A percentile compares a stretch with the other conserved stretches of the same genome.
Conservation (phyloP, 1,284 basidiomycete species). For the Ceratobasidium sp. region DNA sequence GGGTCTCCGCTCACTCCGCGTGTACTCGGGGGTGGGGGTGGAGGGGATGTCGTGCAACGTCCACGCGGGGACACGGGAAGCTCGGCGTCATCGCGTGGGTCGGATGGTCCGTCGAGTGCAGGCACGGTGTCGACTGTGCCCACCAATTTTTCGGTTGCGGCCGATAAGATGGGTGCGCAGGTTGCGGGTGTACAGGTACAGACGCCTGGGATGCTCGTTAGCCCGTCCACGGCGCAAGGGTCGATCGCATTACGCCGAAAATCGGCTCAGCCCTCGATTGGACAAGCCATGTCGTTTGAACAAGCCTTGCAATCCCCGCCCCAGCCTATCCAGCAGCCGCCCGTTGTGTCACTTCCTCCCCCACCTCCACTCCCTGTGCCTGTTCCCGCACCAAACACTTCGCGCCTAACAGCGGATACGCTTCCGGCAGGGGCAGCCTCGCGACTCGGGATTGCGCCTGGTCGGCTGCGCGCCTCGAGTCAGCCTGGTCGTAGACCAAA, state of each 20-base stretch:
- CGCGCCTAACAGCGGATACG: constrained; percentile 57
- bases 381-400: constrained; percentile 53
- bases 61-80: constrained; percentile 40
- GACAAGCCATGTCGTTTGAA: constrained; percentile 28
- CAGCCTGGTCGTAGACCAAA: constrained; percentile 55
- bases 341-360: constrained; percentile 30
- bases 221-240: constrained; percentile 64
- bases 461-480: constrained; percentile 63
- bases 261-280: constrained; percentile 41
- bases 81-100: constrained; percentile 33
- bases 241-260: constrained; percentile 75
- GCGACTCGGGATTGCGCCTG: constrained; percentile 53
- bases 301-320: constrained; percentile 10
- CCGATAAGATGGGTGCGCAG: constrained; percentile 19
- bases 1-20: constrained; percentile 31
- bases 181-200: not conserved
- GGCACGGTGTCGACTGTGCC: constrained; percentile 40
- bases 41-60: constrained; percentile 30
- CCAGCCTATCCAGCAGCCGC: constrained; percentile 10
- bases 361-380: constrained; percentile 28
- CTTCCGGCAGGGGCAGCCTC: constrained; percentile 57
- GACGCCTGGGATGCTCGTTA: constrained; percentile 27
- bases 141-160: constrained; percentile 25
- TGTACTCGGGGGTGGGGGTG: constrained; percentile 4
- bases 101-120: constrained; percentile 39